These are phyloP conservation scores for Paramecium pentaurelia DNA, from an alignment of 73 alveolate species.

Conservation along the genomic window DNA sequence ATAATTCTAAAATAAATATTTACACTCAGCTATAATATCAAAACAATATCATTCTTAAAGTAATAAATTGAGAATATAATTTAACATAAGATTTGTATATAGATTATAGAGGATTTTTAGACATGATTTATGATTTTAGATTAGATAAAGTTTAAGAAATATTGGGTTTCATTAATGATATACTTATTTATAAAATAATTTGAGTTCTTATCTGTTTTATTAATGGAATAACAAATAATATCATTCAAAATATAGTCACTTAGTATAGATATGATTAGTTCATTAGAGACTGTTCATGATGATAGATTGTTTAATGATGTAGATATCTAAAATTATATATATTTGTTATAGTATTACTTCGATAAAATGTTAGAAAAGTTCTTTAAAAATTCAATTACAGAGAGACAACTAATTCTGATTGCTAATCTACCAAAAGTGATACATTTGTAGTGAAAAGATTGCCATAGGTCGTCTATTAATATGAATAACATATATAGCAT, in stretches of 20 bases:
- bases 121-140: too few species aligned
- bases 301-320: slow-evolving; percentile 37
- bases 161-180: too few species aligned
- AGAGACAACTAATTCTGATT: background rate
- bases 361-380: background rate
- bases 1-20: too few species aligned
- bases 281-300: slow-evolving; percentile 47
- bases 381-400: background rate
- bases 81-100: too few species aligned
- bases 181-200: too few species aligned
- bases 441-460: background rate
- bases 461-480: slow-evolving; percentile 52
- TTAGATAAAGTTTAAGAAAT: too few species aligned
- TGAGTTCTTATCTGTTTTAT: background rate
- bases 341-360: background rate
- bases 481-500: slow-evolving; percentile 14
- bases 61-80: slow-evolving; percentile 2
- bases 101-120: too few species aligned
- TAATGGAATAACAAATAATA: slow-evolving; percentile 68
- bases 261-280: slow-evolving; percentile 61
- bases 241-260: slow-evolving; percentile 67
- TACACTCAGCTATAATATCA: too few species aligned
- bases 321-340: background rate
- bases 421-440: slow-evolving; percentile 45
- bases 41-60: too few species aligned